phyloP scores from a whole-genome alignment of 179 eudicot genomes.

The Beta lomatogona region DNA sequence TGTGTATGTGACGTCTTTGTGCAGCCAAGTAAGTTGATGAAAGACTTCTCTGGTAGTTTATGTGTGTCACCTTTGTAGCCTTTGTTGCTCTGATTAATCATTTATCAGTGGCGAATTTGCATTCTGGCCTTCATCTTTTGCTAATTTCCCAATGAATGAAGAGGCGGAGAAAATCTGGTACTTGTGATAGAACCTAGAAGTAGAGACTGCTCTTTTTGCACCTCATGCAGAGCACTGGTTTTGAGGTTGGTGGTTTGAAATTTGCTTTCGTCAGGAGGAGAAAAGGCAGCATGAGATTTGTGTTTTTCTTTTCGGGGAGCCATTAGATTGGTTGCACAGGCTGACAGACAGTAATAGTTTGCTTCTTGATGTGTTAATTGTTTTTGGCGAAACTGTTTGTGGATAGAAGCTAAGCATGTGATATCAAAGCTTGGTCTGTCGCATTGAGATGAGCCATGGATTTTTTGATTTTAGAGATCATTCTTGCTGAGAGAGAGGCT shows the following conservation, averaged over 20 bases:
- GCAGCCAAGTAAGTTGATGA: constrained; percentile 2
- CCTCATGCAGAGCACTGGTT: constrained; percentile 1
- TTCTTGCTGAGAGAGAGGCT: neutral
- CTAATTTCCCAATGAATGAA: neutral
- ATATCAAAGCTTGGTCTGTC: neutral
- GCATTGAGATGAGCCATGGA: neutral
- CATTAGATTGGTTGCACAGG: neutral
- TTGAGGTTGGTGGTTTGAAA: neutral
- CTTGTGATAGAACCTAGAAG: constrained; percentile 1
- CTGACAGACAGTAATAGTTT: neutral
- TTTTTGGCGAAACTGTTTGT: neutral
- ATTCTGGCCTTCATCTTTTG: constrained; percentile 6
- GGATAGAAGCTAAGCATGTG: neutral
- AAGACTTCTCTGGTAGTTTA: neutral
- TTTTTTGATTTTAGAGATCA: neutral
- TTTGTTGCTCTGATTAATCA: neutral
- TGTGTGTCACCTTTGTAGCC: neutral
- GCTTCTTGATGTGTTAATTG: neutral
- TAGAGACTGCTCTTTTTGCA: neutral
- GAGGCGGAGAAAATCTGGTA: neutral
- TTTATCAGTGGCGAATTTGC: constrained; percentile 9
- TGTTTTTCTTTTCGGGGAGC: neutral
- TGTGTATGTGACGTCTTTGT: constrained; percentile 1
- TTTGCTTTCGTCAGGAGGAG: neutral
- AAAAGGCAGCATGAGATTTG: neutral